These are phyloP conservation scores for Chrysanthemum makinoi DNA, from an alignment of 129 eudicot species.

Conservation along the genomic window DNA sequence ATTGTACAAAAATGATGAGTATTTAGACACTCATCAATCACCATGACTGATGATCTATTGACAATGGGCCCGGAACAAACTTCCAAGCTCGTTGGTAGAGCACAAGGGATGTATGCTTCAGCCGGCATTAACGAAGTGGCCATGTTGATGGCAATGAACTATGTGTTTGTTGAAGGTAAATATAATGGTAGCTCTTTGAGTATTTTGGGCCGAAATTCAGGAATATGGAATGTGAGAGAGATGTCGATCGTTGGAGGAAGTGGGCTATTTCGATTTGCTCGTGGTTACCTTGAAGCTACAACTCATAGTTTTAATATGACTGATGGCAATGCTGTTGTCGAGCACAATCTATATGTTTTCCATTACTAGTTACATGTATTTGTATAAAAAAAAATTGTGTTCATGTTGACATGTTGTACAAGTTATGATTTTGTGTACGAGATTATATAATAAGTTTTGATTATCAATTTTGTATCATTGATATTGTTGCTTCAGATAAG, in stretches of 20 bases:
- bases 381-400: neutral
- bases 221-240: slow-evolving; percentile 40
- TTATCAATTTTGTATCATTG: neutral
- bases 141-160: slow-evolving; percentile 44
- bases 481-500: neutral
- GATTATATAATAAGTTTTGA: too few species aligned
- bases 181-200: slow-evolving; percentile 55
- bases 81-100: too few species aligned
- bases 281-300: slow-evolving; percentile 50
- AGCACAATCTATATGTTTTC: slow-evolving; percentile 44
- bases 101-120: slow-evolving; percentile 52
- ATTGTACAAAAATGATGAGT: too few species aligned
- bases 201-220: slow-evolving; percentile 43
- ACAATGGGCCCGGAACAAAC: too few species aligned
- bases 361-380: slow-evolving; percentile 29
- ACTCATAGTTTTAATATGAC: slow-evolving; percentile 35
- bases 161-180: slow-evolving; percentile 41
- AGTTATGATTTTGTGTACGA: neutral
- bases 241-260: slow-evolving; percentile 63
- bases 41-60: too few species aligned
- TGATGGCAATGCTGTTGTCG: slow-evolving; percentile 42
- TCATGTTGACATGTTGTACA: neutral
- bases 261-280: slow-evolving; percentile 51
- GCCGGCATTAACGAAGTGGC: slow-evolving; percentile 28
- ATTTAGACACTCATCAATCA: too few species aligned